Base-by-base conservation (phyloP, 2,329 filamentous ascomycete genomes). In the Chrysoporthe deuterocubensis region DNA sequence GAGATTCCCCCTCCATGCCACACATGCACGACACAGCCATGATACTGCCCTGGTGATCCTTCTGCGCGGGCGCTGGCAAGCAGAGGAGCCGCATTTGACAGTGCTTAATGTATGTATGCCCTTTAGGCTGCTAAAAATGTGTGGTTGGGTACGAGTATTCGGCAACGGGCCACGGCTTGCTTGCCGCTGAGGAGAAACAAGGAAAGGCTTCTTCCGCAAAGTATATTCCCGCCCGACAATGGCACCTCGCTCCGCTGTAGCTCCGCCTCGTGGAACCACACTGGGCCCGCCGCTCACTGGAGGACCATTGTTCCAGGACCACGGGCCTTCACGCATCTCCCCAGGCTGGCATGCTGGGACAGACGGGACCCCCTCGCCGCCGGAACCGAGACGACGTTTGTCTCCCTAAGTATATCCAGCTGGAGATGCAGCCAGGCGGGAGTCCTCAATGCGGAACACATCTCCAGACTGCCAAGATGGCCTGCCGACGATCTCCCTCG, bases 251-350 rank as follows among this genome's bases (percentile, higher is more conserved):
- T 66, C 67, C 67, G 67, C 67, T 66, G 48, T 32, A 63, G 64
- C 64, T 69, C 67, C 67, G 67, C 67, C 57, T 60, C 56, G 64
- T 66, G 34, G 64, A 63, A 59, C 67, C 67, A 44, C 46, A 46
- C 50, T 48, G 13, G n/a, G 34, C 9, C 54, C 9, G 54, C 34
- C 32, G 14, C 34, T 57, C 54, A 57, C 54, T 21, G 34, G 34
- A 40, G 18, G 4, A 54, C 26, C 50, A 54, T 21, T 16, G 50
- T 54, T 40, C 54, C 54, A 40, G 16, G 54, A 57, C n/a, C 54
- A 57, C 54, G 34, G 54, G 34, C 54, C 32, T 40, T 16, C 34
- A 40, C 54, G 54, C 34, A 57, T 57, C 18, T 57, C 32, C 32
- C 34, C 50, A 34, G 54, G 54, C 54, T 57, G 62, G 46, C 50